phyloP scores from a whole-genome alignment of 2,329 filamentous ascomycete genomes.

The Bipolaris zeicola region DNA sequence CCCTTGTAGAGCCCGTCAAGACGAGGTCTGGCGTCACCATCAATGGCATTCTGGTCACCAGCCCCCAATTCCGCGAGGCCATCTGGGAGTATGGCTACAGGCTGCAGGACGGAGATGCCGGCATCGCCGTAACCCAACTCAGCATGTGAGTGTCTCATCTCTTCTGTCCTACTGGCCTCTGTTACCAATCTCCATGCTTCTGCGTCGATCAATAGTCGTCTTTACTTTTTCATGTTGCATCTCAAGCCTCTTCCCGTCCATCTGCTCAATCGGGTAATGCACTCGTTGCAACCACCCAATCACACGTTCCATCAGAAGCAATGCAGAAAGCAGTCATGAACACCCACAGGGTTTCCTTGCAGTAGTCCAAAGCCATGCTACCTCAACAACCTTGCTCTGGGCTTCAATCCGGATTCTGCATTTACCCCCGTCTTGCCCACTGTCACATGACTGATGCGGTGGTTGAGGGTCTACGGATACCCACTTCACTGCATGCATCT shows the following conservation, averaged over 20 bases:
- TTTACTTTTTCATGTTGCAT: conserved; percentile 3
- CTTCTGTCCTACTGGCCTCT: neutral
- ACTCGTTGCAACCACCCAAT: conserved; percentile 5
- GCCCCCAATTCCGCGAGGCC: conserved; percentile 87
- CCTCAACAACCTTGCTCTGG: neutral
- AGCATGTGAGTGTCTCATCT: conserved; percentile 66
- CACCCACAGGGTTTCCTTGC: neutral
- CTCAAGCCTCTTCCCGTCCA: conserved; percentile 3
- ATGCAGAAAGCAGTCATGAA: neutral
- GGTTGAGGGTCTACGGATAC: neutral
- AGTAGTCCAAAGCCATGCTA: neutral
- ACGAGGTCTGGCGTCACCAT: conserved; percentile 66
- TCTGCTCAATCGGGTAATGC: conserved; percentile 18
- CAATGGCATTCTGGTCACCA: conserved; percentile 80
- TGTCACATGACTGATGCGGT: neutral
- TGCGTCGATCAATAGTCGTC: neutral
- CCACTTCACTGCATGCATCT: neutral
- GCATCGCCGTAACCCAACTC: conserved; percentile 79
- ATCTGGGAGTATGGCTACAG: conserved; percentile 87
- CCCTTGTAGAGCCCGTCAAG: conserved; percentile 61
- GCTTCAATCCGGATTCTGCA: neutral
- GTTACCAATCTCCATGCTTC: neutral
- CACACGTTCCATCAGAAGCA: neutral
- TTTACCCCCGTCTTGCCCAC: neutral
- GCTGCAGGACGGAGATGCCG: conserved; percentile 71